Evolutionary conservation across 169 alveolate species (phyloP).

Genomic region (Cryptosporidium viatorum): DNA sequence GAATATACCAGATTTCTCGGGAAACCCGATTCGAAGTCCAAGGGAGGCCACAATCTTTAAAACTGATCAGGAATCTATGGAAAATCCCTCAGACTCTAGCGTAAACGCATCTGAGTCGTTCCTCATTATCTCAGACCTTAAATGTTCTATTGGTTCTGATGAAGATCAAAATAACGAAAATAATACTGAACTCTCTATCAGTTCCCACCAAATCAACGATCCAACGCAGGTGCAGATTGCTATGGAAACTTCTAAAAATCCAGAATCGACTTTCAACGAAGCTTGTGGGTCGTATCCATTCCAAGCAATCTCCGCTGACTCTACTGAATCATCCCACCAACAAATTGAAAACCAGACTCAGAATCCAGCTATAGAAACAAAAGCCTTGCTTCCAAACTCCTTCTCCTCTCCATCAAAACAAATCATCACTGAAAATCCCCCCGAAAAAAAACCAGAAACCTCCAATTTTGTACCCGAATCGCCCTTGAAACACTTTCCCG

Average conservation of each 20-base stretch:
- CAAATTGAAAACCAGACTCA: background rate
- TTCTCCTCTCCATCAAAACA: background rate
- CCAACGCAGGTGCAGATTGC: background rate
- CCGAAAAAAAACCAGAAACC: background rate
- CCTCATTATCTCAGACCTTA: constrained; percentile 12
- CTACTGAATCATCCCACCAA: too few relatives aligned
- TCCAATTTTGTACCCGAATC: background rate
- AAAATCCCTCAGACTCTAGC: background rate
- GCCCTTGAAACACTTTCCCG: background rate
- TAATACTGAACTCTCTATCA: background rate
- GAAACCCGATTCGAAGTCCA: too few relatives aligned
- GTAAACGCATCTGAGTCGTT: constrained; percentile 5
- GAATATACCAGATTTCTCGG: background rate
- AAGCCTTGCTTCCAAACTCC: background rate
- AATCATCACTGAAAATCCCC: background rate
- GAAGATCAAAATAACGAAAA: background rate
- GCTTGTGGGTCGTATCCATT: background rate
- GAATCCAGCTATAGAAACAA: background rate
- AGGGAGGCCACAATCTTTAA: background rate
- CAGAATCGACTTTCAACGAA: background rate
- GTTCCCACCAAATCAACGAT: background rate
- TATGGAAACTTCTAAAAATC: background rate
- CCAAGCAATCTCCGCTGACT: background rate
- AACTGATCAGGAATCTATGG: background rate
- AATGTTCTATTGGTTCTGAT: background rate